Evolutionary conservation across 495 filamentous ascomycete genomes (phyloP), one percentile per base, ranked within the genome.

Genomic region (Hypoxylon cercidicola): DNA sequence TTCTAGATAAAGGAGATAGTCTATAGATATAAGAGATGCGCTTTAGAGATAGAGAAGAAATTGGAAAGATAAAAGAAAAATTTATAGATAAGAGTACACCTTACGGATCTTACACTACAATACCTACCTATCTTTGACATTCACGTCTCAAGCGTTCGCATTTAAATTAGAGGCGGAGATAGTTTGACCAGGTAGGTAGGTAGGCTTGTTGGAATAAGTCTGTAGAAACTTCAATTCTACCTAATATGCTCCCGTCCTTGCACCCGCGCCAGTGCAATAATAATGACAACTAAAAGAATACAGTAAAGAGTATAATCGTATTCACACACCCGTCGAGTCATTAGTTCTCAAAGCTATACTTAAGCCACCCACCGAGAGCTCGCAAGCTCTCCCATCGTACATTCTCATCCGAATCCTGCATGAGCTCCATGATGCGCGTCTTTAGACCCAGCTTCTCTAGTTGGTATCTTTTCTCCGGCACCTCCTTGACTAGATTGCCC

Each of bases 341-440:
- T 74, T 55, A 84, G 72, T 82, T 76, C 61, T 92, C 89, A 77
- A 93, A 93, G 77, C 88, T 93, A 77, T 97, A 97, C 74, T 93
- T 88, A 72, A 97, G 79, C 93, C 93, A 97, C 65, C 93, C 93
- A 1, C 92, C 93, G 45, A 99, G 89, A 10, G 96, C 93, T 53
- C 90, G 88, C 77, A 99, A 81, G 69, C 91, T 94, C 82, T 99
- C 96, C 92, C 93, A 98, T 69, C 96, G 84, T 12, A 98, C 92
- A 58, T 88, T 84, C 77, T 97, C 93, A 72, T 98, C 93, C 44
- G 84, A 81, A 71, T 97, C 91, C 55, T 83, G 87, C 96, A 99
- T 99, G 69, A 98, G 77, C 77, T 92, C 92, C 96, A 99, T 98
- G 48, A 98, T 89, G 55, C 92, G 84, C 6, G 84, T 84, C 83